Conservation (phyloP, 2,329 filamentous ascomycete species). For the Aspergillus hiratsukae region DNA sequence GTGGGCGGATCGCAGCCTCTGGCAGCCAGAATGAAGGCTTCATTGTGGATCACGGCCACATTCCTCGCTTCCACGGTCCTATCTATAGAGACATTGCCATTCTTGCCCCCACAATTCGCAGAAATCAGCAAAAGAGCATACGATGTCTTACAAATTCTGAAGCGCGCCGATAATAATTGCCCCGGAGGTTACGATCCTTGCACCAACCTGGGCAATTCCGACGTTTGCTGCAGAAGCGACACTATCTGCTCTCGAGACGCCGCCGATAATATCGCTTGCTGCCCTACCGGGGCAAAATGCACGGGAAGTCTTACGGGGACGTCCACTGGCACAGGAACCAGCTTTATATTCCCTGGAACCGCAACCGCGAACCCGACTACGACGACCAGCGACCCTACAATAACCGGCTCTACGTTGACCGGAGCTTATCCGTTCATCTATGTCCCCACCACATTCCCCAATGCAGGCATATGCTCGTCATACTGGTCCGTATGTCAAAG, state of each 20-base stretch:
- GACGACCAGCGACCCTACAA: slow-evolving; percentile 19
- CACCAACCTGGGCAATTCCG: slow-evolving; percentile 47
- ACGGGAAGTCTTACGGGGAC: slow-evolving; percentile 49
- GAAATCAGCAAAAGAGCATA: slow-evolving; percentile 23
- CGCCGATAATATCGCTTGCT: slow-evolving; percentile 58
- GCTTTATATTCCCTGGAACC: slow-evolving; percentile 34
- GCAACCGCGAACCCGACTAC: slow-evolving; percentile 27
- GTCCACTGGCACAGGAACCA: slow-evolving; percentile 19
- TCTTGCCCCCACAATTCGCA: slow-evolving; percentile 22
- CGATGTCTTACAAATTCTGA: slow-evolving; percentile 29
- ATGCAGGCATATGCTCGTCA: slow-evolving; percentile 49
- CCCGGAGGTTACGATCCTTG: slow-evolving; percentile 51
- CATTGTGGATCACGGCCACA: slow-evolving; percentile 27
- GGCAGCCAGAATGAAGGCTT: slow-evolving; percentile 30
- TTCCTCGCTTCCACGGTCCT: slow-evolving; percentile 27
- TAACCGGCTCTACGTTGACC: slow-evolving; percentile 41
- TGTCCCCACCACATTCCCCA: slow-evolving; percentile 51
- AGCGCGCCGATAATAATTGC: slow-evolving; percentile 40
- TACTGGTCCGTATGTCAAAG: slow-evolving; percentile 51
- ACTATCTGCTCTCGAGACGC: slow-evolving; percentile 54
- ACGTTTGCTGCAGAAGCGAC: slow-evolving; percentile 52
- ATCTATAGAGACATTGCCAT: slow-evolving; percentile 28
- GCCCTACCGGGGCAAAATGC: slow-evolving; percentile 53
- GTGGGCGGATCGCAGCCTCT: slow-evolving; percentile 12
- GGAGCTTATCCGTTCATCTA: slow-evolving; percentile 51